Conservation (phyloP, 352 stramenopile species). For the Pythium pectinolyticum region DNA sequence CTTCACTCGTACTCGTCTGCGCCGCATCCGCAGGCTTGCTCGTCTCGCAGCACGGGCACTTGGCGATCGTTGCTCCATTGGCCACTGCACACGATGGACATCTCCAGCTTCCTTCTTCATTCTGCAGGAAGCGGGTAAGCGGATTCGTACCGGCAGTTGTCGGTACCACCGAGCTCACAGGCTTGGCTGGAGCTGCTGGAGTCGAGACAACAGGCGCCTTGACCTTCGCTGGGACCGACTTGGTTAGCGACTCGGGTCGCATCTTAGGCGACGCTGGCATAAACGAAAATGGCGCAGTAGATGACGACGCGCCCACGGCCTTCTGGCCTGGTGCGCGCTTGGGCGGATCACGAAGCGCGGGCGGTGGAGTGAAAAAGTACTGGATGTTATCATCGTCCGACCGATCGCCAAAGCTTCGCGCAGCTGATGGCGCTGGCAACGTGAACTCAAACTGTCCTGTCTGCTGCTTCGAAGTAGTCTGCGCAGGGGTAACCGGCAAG, state of each 20-base stretch:
- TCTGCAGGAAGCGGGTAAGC: conserved; percentile 35
- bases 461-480: neutral
- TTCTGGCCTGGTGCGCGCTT: conserved; percentile 36
- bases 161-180: neutral
- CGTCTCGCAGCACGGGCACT: conserved; percentile 70
- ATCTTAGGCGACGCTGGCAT: conserved; percentile 63
- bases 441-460: conserved; percentile 58
- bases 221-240: conserved; percentile 26
- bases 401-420: conserved; percentile 7
- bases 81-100: conserved; percentile 76
- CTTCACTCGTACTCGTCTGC: neutral
- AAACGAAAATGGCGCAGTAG: conserved; percentile 59
- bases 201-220: conserved; percentile 17
- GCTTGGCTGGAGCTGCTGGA: neutral
- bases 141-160: neutral
- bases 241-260: conserved; percentile 42
- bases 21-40: conserved; percentile 14
- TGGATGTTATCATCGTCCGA: conserved; percentile 46
- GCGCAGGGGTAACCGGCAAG: no score
- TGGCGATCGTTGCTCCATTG: conserved; percentile 52
- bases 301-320: conserved; percentile 5
- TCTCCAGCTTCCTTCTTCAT: conserved; percentile 67
- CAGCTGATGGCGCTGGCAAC: conserved; percentile 25
- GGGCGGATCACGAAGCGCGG: conserved; percentile 57
- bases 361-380: conserved; percentile 68